Percentiles rank a stretch among this genome's conserved stretches.
phyloP scores from a whole-genome alignment of 2,329 filamentous ascomycete species.

The Chalaropsis ovoidea region DNA sequence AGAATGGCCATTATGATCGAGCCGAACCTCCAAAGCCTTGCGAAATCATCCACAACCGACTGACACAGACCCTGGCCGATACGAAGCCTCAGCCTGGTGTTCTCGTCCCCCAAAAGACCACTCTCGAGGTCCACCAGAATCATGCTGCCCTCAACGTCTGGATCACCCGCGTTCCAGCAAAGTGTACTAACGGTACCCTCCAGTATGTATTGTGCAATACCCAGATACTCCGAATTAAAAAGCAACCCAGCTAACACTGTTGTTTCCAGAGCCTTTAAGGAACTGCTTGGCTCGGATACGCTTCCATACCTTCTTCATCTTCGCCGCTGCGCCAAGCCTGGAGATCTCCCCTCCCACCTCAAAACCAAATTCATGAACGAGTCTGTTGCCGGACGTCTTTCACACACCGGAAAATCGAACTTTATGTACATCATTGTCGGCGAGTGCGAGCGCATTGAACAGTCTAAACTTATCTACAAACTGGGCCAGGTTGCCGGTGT shows the following conservation, averaged over 20 bases:
- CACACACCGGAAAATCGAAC: slow-evolving; percentile 50
- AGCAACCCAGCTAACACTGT: not conserved
- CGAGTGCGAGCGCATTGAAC: slow-evolving; percentile 34
- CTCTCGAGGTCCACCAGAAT: slow-evolving; percentile 51
- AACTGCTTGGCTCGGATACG: slow-evolving; percentile 39
- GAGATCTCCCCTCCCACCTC: slow-evolving; percentile 56
- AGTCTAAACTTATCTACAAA: slow-evolving; percentile 35
- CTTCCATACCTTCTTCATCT: slow-evolving; percentile 60
- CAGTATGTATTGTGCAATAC: slow-evolving; percentile 17
- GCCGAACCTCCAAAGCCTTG: slow-evolving; percentile 25
- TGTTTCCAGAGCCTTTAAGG: slow-evolving; percentile 23
- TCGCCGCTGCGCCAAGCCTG: slow-evolving; percentile 63
- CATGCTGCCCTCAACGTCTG: slow-evolving; percentile 53
- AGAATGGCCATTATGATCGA: slow-evolving; percentile 25
- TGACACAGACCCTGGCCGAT: slow-evolving; percentile 34
- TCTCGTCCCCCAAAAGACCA: slow-evolving; percentile 54
- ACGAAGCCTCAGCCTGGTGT: slow-evolving; percentile 38
- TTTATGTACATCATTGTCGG: slow-evolving; percentile 51
- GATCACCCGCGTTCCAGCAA: slow-evolving; percentile 61
- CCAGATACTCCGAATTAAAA: not conserved
- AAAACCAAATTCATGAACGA: slow-evolving; percentile 53
- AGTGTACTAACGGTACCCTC: slow-evolving; percentile 47
- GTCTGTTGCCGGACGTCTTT: slow-evolving; percentile 43
- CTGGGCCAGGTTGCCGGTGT: slow-evolving; percentile 32
- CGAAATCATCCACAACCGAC: slow-evolving; percentile 31